Percentiles rank a stretch among this genome's conserved stretches.
These are phyloP conservation scores for Cylindrotheca closterium DNA, from an alignment of 108 stramenopile species.

Conservation along the genomic window DNA sequence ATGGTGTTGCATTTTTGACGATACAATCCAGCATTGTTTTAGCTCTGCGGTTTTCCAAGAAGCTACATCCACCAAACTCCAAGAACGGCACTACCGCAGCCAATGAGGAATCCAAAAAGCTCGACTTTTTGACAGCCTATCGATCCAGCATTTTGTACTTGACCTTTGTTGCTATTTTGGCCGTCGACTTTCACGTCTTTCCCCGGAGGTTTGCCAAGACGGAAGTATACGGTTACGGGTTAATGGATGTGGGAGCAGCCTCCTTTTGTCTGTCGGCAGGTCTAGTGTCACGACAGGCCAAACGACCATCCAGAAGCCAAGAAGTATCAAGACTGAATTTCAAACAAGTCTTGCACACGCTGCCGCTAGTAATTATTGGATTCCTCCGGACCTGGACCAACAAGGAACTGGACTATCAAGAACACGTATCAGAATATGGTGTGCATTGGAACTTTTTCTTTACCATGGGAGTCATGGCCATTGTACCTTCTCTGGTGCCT, in stretches of 20 bases:
- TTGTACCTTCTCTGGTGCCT: conserved; percentile 27
- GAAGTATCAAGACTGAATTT: not conserved
- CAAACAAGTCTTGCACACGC: conserved; percentile 38
- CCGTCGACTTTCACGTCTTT: conserved; percentile 91
- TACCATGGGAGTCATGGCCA: conserved; percentile 61
- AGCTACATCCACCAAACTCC: not conserved
- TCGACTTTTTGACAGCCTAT: conserved; percentile 52
- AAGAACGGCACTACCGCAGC: not conserved
- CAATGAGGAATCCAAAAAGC: not conserved
- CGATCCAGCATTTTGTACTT: conserved; percentile 67
- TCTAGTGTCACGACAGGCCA: conserved; percentile 30
- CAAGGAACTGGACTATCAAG: conserved; percentile 89
- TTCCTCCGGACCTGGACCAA: conserved; percentile 65
- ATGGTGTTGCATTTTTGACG: conserved; percentile 25
- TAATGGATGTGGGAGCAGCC: conserved; percentile 97
- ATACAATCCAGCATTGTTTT: conserved; percentile 5
- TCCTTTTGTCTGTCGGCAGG: conserved; percentile 87
- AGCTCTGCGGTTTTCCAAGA: not conserved
- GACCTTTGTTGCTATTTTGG: conserved; percentile 90
- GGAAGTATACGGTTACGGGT: conserved; percentile 83
- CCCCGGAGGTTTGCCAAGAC: conserved; percentile 95
- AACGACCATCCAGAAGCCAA: too few species aligned
- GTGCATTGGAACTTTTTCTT: conserved; percentile 99
- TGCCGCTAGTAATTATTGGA: conserved; percentile 68
- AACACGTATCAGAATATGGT: conserved; percentile 97